Base-by-base conservation (phyloP, 176 grass and related monocot species). In the Paspalum notatum region DNA sequence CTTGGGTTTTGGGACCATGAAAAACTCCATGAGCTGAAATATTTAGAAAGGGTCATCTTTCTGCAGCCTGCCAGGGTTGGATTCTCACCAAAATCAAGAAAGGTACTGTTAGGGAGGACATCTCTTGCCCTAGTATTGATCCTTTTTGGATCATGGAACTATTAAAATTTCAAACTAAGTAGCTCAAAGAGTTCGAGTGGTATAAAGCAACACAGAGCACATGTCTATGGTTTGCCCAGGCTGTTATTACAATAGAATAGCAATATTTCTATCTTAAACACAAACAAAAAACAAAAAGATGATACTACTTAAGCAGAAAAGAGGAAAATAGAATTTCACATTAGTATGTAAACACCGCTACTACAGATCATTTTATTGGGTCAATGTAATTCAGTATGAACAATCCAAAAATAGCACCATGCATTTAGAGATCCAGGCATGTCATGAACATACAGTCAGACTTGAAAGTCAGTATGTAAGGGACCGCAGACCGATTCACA, bases 1-100 rank as follows among this genome's bases (percentile, higher is more conserved):
- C 37, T 62, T 24, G 27, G 45, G n/a, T 18, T 48, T 52, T 62
- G 45, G 27, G 73, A 82, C 46, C 15, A 78, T 41, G 24, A 63
- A 15, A 38, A 46, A 37, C 14, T 18, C 42, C 74, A 56, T 46
- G 74, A 26, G 55, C 43, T 45, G 14, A 25, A 59, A 22, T 56
- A 24, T 25, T n/a, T 17, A 26, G 12, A 57, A 26, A 45, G 8
- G 8, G 40, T 59, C 26, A 8, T 59, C 12, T 44, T 75, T 15
- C 12, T 12, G 13, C n/a, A 26, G 40, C n/a, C 21, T 11, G 14
- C 0, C 2, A 7, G 74, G 21, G 74, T 47, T 77, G 4, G 16
- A 46, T 77, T 47, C 42, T 62, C 24, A 77, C 11, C 57, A 20
- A 13, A 76, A 62, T n/a, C 8, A 27, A 18, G 20, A 15, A 42